Base-by-base conservation (phyloP, 139 green algal genomes). In the Chlorella sp. region DNA sequence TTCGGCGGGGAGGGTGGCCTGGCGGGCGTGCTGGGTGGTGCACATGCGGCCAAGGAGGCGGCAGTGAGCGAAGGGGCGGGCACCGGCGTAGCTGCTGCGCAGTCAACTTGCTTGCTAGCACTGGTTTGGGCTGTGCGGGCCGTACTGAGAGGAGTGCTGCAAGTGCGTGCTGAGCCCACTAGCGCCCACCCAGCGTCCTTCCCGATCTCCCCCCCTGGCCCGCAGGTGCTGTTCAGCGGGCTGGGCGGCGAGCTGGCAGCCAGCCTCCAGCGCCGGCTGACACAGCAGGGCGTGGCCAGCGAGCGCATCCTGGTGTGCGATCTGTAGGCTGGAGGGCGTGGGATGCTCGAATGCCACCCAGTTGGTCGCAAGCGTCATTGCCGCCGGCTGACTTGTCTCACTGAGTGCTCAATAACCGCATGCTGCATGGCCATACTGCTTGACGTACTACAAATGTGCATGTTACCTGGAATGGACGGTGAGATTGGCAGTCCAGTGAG, bases 221-320 rank as follows among this genome's bases (percentile, higher is more conserved):
- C 70, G 70, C 87, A 90, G 39, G 93, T 95, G 73, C 81, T 96
- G 73, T 87, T 96, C 51, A 83, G 84, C 7, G 93, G 93, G 18
- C 32, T 96, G 28, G 87, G 81, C 13, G 91, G 93, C 5, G 86
- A 92, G 34, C 39, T 90, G 18, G 91, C 91, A 4, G 88, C 87
- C 3, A 62, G 85, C 38, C 69, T 96, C 18, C 90, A 88, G 0
- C 89, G 89, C 56, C 85, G 87, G 86, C 87, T 96, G 32, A 87
- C 75, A 12, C 83, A 88, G 74, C 89, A 89, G 44, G 93, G 93
- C 25, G 85, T 96, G 1, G 60, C 74, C 0, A 83, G 86, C 60
- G 91, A 94, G 78, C 85, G 91, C 55, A 83, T 96, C n/a, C 80
- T 96, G 38, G 92, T 96, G 36, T 92, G 88, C 62, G 92, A 95